Percentiles rank a stretch among this genome's conserved stretches.
These are phyloP conservation scores for Wickerhamomyces sydowiorum DNA, from an alignment of 805 yeast genomes.

Conservation along the genomic window DNA sequence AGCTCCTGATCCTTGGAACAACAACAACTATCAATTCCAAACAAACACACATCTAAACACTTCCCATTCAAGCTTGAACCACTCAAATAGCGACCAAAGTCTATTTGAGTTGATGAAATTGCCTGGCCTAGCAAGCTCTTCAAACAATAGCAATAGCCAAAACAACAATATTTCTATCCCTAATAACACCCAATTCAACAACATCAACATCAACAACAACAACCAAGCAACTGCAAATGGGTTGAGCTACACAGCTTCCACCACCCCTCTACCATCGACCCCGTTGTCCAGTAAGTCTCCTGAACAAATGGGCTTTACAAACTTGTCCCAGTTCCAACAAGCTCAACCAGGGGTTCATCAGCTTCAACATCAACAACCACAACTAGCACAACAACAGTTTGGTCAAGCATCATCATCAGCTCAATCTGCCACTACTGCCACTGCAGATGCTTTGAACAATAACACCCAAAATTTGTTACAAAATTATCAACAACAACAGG, in stretches of 20 bases:
- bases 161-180: not conserved
- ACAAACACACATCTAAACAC: not conserved
- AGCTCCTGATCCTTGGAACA: not conserved
- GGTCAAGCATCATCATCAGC: not conserved
- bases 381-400: not conserved
- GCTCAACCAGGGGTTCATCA: not conserved
- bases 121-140: not conserved
- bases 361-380: not conserved
- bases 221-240: not conserved
- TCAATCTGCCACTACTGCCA: not conserved
- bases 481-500: constrained; percentile 18
- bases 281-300: constrained; percentile 6
- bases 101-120: not conserved
- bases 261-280: constrained; percentile 7
- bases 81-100: not conserved
- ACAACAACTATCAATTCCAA: not conserved
- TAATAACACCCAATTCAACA: not conserved
- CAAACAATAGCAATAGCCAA: no score
- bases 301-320: not conserved
- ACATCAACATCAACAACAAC: not conserved
- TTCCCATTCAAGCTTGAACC: not conserved
- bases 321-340: constrained; percentile 3
- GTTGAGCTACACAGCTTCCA: constrained; percentile 6
- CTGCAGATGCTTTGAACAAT: not conserved
- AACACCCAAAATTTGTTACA: constrained; percentile 13